phyloP scores from a whole-genome alignment of 148 eudicot genomes.

The Polygonum maritimum region DNA sequence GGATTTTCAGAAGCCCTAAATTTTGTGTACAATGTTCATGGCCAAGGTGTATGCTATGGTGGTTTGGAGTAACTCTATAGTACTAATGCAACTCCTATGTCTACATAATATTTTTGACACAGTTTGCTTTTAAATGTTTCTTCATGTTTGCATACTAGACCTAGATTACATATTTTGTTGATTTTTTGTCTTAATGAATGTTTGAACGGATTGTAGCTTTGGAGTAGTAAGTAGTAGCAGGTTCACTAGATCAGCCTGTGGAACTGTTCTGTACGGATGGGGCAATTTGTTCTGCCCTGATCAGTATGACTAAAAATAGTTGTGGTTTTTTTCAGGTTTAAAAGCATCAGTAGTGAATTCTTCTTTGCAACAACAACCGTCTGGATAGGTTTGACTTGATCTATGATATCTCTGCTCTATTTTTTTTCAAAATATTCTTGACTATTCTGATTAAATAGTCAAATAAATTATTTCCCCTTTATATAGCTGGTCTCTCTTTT shows the following conservation, averaged over 20 bases:
- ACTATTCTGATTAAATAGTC: background rate
- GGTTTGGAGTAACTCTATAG: background rate
- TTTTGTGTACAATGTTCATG: background rate
- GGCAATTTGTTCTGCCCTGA: constrained; percentile 47
- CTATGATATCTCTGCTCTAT: background rate
- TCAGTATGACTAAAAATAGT: background rate
- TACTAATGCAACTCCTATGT: background rate
- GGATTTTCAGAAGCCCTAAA: background rate
- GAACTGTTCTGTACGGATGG: constrained; percentile 80
- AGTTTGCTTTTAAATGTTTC: background rate
- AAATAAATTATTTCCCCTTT: background rate
- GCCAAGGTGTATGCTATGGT: background rate
- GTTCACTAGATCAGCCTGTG: constrained; percentile 90
- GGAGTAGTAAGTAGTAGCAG: too few species aligned
- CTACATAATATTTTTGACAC: background rate
- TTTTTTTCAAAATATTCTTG: background rate
- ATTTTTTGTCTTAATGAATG: too few species aligned
- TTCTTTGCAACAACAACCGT: constrained; percentile 63
- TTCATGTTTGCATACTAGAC: background rate
- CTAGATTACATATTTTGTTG: background rate
- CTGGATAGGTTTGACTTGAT: constrained; percentile 61
- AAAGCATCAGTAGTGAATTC: constrained; percentile 61
- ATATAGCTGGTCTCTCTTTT: background rate
- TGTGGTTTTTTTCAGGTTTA: constrained; percentile 41
- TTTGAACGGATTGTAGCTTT: too few species aligned